Percentiles rank a stretch among this genome's conserved stretches.
phyloP scores from a whole-genome alignment of 441 rosid species.

The Pelargonium citronellum region DNA sequence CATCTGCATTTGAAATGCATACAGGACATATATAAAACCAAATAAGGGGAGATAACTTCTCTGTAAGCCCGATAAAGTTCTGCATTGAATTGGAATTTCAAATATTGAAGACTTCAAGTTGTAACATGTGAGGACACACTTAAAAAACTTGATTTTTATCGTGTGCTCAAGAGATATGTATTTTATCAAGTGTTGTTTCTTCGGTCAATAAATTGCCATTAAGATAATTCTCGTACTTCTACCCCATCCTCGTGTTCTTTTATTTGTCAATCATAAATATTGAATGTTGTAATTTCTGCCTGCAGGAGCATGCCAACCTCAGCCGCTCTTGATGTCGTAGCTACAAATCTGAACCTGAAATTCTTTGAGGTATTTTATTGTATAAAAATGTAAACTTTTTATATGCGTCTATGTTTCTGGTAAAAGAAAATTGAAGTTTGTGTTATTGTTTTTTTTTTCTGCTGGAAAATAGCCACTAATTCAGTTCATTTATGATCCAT shows the following conservation, averaged over 20 bases:
- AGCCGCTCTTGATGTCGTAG: constrained; percentile 96
- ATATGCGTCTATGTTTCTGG: constrained; percentile 10
- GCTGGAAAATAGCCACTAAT: background rate
- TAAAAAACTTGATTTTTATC: background rate
- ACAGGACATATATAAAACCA: background rate
- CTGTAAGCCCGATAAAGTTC: too few species aligned
- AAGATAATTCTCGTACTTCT: background rate
- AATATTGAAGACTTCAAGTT: background rate
- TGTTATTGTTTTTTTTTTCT: background rate
- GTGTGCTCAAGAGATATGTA: too few species aligned
- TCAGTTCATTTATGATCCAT: constrained; percentile 20
- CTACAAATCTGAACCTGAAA: constrained; percentile 68
- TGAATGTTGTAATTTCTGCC: constrained; percentile 12
- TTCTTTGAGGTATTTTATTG: constrained; percentile 74
- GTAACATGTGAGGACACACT: background rate
- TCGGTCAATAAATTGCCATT: background rate
- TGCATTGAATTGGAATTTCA: background rate
- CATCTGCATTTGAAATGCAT: background rate
- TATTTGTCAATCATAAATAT: background rate
- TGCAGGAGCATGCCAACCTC: constrained; percentile 99
- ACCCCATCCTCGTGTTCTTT: too few species aligned
- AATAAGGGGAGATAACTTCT: background rate
- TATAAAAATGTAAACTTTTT: constrained; percentile 1
- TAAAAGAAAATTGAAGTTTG: background rate
- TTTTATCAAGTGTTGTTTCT: background rate